Evolutionary conservation across 2,329 filamentous ascomycete genomes (phyloP).

Genomic region (Diaporthe sp.): DNA sequence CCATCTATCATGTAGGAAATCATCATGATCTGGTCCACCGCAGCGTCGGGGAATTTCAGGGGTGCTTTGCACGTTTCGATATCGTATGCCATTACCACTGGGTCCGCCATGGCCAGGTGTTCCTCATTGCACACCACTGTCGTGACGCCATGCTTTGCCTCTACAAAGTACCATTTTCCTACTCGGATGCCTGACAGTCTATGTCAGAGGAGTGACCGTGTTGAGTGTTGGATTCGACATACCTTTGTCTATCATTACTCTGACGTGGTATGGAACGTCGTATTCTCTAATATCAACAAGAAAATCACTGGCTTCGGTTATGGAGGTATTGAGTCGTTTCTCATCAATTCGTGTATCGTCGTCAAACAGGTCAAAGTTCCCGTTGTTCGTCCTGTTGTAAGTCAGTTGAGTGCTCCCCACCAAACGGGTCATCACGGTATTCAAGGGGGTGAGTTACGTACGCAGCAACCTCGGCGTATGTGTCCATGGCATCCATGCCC

Average conservation of each 20-base stretch:
- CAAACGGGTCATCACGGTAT: conserved; percentile 21
- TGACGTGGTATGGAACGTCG: conserved; percentile 98
- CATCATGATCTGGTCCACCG: conserved; percentile 99
- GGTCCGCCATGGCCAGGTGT: conserved; percentile 89
- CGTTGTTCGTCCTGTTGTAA: conserved; percentile 70
- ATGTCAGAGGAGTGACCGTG: conserved; percentile 43
- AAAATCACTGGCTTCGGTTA: conserved; percentile 93
- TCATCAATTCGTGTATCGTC: conserved; percentile 85
- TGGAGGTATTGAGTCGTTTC: conserved; percentile 80
- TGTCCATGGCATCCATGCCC: conserved; percentile 96
- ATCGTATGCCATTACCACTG: conserved; percentile 99
- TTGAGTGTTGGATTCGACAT: background rate
- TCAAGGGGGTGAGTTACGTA: conserved; percentile 54
- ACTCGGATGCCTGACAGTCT: conserved; percentile 83
- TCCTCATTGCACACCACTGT: conserved; percentile 89
- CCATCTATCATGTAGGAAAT: conserved; percentile 99
- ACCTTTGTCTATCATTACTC: conserved; percentile 90
- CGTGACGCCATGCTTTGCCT: conserved; percentile 91
- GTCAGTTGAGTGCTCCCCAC: conserved; percentile 44
- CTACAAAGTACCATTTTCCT: conserved; percentile 96
- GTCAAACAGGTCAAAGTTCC: conserved; percentile 95
- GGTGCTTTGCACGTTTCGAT: conserved; percentile 98
- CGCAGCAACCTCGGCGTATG: conserved; percentile 96
- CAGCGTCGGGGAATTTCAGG: conserved; percentile 94
- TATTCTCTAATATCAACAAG: conserved; percentile 99